These are phyloP conservation scores for Penicillium cataractarum DNA, from an alignment of 495 filamentous ascomycete genomes.

Conservation along the genomic window DNA sequence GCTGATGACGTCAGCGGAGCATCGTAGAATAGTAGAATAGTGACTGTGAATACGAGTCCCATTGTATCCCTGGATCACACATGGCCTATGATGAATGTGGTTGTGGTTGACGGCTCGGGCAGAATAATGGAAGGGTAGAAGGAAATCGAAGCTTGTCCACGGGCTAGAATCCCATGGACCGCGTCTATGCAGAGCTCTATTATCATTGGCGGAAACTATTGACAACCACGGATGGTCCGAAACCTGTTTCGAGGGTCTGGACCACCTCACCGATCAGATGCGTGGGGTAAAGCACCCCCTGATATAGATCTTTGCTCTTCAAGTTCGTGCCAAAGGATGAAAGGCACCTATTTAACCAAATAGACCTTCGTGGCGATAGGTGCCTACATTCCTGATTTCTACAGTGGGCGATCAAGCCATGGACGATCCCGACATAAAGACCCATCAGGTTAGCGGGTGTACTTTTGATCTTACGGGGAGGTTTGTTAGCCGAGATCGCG, in stretches of 20 bases:
- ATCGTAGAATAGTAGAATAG: no score
- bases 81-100: background rate
- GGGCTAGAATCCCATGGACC: background rate
- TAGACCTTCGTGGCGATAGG: background rate
- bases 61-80: background rate
- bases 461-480: constrained; percentile 1
- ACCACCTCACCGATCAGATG: background rate
- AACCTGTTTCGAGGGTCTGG: background rate
- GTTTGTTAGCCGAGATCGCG: background rate
- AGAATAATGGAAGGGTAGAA: background rate
- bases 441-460: background rate
- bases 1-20: constrained; percentile 6
- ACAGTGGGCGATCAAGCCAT: background rate
- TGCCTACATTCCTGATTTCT: background rate
- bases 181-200: background rate
- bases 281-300: background rate
- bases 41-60: background rate
- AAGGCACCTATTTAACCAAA: background rate
- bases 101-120: background rate
- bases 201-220: background rate
- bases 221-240: background rate
- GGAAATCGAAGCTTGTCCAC: background rate
- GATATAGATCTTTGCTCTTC: background rate
- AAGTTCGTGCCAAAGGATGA: background rate
- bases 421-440: background rate